Conservation (phyloP, 148 eudicot species). For the Vaccinium myrtillus region DNA sequence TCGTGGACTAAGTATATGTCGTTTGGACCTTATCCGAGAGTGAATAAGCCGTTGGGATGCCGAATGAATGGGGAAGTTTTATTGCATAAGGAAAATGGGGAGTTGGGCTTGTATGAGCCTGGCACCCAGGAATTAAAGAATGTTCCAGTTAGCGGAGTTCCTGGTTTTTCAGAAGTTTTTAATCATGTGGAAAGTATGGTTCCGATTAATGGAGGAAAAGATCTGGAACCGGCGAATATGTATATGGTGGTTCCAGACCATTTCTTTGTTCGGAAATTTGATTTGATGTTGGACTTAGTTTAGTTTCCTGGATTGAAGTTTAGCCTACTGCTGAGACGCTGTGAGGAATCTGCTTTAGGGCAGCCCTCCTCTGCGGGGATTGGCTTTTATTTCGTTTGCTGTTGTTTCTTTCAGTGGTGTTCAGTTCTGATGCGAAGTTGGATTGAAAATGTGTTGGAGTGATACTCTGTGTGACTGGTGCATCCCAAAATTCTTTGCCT, state of each 20-base stretch:
- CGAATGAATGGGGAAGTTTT: slow-evolving; percentile 26
- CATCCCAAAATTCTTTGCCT: background rate
- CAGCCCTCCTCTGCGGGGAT: background rate
- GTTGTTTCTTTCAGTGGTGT: background rate
- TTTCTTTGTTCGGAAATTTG: slow-evolving; percentile 21
- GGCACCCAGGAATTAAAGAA: slow-evolving; percentile 17
- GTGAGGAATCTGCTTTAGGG: background rate
- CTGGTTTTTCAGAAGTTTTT: slow-evolving; percentile 23
- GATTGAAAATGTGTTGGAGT: background rate
- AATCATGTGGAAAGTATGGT: slow-evolving; percentile 23
- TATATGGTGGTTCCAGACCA: slow-evolving; percentile 8
- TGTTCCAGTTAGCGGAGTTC: slow-evolving; percentile 21
- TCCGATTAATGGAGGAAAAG: slow-evolving; percentile 22
- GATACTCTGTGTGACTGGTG: background rate
- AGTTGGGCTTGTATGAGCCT: slow-evolving; percentile 24
- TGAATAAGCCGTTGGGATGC: slow-evolving; percentile 25
- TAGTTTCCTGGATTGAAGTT: background rate
- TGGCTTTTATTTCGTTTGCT: background rate
- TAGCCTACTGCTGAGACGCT: background rate
- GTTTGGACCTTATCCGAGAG: background rate
- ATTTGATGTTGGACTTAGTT: slow-evolving; percentile 1
- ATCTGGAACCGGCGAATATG: background rate
- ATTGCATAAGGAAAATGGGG: slow-evolving; percentile 17
- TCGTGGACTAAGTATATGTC: slow-evolving; percentile 22
- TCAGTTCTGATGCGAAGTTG: background rate